Conservation (phyloP, 2,329 filamentous ascomycete genomes). For the Diaporthe citriasiana region DNA sequence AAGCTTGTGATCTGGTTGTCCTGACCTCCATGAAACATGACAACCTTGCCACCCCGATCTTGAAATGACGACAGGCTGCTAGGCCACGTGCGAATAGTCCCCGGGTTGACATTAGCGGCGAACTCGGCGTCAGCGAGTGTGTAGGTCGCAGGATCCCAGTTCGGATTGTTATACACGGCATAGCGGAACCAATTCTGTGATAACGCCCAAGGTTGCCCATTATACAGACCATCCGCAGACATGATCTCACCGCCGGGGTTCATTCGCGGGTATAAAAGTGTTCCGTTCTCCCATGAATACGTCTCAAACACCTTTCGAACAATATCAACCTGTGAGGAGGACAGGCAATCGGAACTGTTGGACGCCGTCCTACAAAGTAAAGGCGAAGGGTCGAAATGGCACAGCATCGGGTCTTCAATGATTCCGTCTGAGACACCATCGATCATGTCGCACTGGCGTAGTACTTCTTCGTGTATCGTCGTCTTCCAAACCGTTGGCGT, state of each 20-base stretch:
- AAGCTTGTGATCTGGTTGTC: slow-evolving; percentile 60
- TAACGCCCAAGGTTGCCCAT: slow-evolving; percentile 57
- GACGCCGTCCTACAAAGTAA: slow-evolving; percentile 38
- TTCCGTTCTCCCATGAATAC: slow-evolving; percentile 44
- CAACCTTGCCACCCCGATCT: slow-evolving; percentile 59
- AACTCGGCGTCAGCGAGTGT: slow-evolving; percentile 53
- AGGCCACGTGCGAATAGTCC: slow-evolving; percentile 47
- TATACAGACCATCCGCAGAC: slow-evolving; percentile 55
- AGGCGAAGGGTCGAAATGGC: slow-evolving; percentile 38
- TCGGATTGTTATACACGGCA: slow-evolving; percentile 58
- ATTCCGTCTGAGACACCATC: slow-evolving; percentile 45
- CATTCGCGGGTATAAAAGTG: slow-evolving; percentile 56
- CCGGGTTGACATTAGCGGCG: slow-evolving; percentile 44
- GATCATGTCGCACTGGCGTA: slow-evolving; percentile 46
- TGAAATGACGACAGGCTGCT: slow-evolving; percentile 55
- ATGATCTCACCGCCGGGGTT: slow-evolving; percentile 61
- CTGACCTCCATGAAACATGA: slow-evolving; percentile 60
- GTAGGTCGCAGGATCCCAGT: slow-evolving; percentile 57
- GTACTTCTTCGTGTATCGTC: slow-evolving; percentile 53
- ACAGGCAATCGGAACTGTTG: slow-evolving; percentile 48
- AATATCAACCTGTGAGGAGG: slow-evolving; percentile 38
- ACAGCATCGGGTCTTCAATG: slow-evolving; percentile 43
- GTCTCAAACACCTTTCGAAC: slow-evolving; percentile 46
- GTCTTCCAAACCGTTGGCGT: slow-evolving; percentile 55
- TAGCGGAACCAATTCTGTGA: slow-evolving; percentile 63